Percentiles rank a stretch among this genome's conserved stretches.
Conservation (phyloP, 257 asterid species). For the Solanum tarijense region DNA sequence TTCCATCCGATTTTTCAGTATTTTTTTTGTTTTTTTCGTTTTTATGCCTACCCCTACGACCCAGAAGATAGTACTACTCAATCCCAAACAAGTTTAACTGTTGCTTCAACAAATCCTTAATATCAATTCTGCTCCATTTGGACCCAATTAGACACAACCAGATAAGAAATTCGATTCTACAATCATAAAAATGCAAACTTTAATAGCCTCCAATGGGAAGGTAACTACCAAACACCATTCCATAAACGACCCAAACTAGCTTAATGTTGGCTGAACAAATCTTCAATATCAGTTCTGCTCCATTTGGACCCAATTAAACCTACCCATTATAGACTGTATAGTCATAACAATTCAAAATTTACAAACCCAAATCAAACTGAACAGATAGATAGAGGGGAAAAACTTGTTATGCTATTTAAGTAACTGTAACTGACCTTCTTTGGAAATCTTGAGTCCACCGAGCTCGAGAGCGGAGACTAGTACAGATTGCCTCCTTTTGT, state of each 20-base stretch:
- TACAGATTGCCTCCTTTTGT: slow-evolving; percentile 26
- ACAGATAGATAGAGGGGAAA: neutral
- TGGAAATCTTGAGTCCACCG: slow-evolving; percentile 40
- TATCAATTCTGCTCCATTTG: neutral
- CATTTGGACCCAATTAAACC: neutral
- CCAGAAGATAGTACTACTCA: neutral
- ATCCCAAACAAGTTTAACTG: neutral
- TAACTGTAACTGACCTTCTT: neutral
- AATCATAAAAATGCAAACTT: neutral
- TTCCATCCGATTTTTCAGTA: neutral
- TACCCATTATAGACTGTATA: neutral
- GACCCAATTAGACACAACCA: neutral
- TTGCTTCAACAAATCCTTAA: neutral
- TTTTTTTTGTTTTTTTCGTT: neutral
- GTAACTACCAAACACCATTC: neutral
- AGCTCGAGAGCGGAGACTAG: slow-evolving; percentile 38
- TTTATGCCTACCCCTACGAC: neutral
- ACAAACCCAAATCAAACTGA: neutral
- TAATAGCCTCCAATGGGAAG: neutral
- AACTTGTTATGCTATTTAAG: neutral
- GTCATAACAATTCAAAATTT: neutral
- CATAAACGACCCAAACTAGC: neutral
- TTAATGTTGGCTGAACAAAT: neutral
- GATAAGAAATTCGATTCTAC: neutral
- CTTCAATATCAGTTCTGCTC: neutral